phyloP scores from a whole-genome alignment of 2,329 filamentous ascomycete genomes.

The Chrysoporthe cubensis region DNA sequence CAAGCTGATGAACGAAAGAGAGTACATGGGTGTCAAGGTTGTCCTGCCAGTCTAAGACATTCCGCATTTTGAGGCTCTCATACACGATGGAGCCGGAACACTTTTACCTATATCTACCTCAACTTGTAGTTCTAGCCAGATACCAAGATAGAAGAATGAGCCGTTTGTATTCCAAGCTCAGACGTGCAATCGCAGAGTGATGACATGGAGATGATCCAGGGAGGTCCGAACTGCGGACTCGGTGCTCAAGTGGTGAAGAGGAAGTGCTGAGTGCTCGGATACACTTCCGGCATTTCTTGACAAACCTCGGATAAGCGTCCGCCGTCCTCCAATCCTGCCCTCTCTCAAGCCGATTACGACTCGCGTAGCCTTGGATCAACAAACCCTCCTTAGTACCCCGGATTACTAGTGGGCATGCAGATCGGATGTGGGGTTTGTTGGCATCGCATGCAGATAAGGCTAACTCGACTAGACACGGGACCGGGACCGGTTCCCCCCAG shows the following conservation, averaged over 20 bases:
- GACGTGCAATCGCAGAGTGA: background rate
- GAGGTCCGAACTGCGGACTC: background rate
- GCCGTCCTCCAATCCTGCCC: background rate
- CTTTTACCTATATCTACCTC: background rate
- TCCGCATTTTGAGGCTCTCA: no score
- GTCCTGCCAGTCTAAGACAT: conserved; percentile 44
- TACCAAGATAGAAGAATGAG: background rate
- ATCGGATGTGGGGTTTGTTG: background rate
- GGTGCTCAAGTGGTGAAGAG: no score
- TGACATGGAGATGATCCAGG: background rate
- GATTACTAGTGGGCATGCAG: background rate
- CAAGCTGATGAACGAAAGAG: conserved; percentile 50
- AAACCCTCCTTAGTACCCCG: background rate
- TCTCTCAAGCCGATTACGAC: background rate
- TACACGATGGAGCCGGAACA: background rate
- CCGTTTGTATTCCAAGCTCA: background rate
- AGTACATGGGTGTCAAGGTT: conserved; percentile 52
- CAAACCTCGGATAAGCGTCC: background rate
- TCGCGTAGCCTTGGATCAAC: background rate
- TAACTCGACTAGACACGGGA: background rate
- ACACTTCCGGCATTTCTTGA: background rate
- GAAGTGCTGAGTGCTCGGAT: background rate
- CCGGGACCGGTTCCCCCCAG: background rate
- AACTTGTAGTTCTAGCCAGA: background rate
- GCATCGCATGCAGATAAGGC: conserved; percentile 6